Percentiles rank a stretch among this genome's conserved stretches.
Conservation (phyloP, 345 rosid genomes). For the Brassica carinata region DNA sequence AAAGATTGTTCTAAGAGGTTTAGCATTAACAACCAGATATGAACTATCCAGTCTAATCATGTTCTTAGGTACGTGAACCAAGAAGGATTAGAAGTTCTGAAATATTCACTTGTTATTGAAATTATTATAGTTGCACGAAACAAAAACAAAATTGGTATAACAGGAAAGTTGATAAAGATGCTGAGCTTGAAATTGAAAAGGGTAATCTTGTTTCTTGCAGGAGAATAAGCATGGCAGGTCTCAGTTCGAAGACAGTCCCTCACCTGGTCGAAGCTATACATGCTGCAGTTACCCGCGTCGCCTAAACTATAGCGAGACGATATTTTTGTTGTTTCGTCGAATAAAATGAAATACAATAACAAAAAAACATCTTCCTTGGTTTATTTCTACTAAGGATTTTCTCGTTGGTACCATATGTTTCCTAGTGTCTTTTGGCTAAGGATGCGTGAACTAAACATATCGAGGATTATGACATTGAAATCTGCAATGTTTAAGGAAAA, state of each 20-base stretch:
- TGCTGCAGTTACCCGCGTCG: constrained; percentile 57
- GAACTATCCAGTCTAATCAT: neutral
- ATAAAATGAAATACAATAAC: neutral
- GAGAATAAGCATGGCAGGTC: constrained; percentile 85
- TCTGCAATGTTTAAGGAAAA: neutral
- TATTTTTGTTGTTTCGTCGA: neutral
- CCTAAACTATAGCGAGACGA: constrained; percentile 25
- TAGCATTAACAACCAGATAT: neutral
- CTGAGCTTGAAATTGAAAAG: neutral
- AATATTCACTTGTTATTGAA: neutral
- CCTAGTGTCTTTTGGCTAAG: constrained; percentile 10
- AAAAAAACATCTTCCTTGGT: constrained; percentile 18
- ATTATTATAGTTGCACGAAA: constrained; percentile 9
- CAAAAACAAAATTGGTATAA: neutral
- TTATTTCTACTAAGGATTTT: neutral
- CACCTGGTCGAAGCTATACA: constrained; percentile 72
- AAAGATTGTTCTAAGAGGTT: neutral
- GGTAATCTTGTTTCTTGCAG: constrained; percentile 46
- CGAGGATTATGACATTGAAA: constrained; percentile 2
- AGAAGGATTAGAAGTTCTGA: neutral
- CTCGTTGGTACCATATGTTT: neutral
- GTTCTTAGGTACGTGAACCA: neutral
- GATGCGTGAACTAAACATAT: neutral
- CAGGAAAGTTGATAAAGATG: neutral
- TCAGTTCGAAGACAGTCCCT: constrained; percentile 63